These are phyloP conservation scores for Botrytis tulipae DNA, from an alignment of 2,329 filamentous ascomycete genomes.

Conservation along the genomic window DNA sequence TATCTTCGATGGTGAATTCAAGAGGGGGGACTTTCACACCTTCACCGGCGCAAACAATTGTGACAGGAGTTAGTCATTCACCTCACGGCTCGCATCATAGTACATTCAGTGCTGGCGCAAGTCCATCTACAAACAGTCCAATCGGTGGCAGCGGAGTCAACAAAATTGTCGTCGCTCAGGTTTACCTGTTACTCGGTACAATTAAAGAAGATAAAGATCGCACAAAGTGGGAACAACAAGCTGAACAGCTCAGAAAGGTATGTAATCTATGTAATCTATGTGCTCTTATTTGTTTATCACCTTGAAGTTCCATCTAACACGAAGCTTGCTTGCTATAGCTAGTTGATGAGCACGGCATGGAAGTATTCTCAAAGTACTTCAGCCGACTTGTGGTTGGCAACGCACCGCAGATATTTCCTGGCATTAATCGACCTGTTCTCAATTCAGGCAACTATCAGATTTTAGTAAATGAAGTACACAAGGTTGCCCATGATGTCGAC, in stretches of 20 bases:
- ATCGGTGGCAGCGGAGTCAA: constrained; percentile 64
- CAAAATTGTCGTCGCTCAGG: constrained; percentile 93
- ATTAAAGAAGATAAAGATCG: constrained; percentile 92
- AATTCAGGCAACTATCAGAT: constrained; percentile 82
- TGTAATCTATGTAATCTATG: constrained; percentile 38
- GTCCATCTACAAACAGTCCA: constrained; percentile 41
- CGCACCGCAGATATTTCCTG: constrained; percentile 86
- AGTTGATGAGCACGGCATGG: constrained; percentile 98
- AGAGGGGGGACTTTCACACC: constrained; percentile 41
- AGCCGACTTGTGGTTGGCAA: constrained; percentile 88
- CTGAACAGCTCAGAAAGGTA: constrained; percentile 90
- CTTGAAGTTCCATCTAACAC: constrained; percentile 15
- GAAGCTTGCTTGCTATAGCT: constrained; percentile 53
- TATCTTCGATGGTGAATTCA: constrained; percentile 42
- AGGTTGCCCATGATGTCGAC: constrained; percentile 74
- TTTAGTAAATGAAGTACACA: constrained; percentile 79
- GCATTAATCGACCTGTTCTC: constrained; percentile 68
- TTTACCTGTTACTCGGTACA: constrained; percentile 89
- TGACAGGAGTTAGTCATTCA: constrained; percentile 40
- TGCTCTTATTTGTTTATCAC: constrained; percentile 3
- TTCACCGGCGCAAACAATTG: constrained; percentile 40
- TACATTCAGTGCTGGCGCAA: constrained; percentile 40
- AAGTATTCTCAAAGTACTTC: constrained; percentile 96
- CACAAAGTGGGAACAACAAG: constrained; percentile 88
- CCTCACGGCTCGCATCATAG: constrained; percentile 48